Percentiles rank a stretch among this genome's conserved stretches.
These are phyloP conservation scores for Podaxis sp. DNA, from an alignment of 768 basidiomycete genomes.

Conservation along the genomic window DNA sequence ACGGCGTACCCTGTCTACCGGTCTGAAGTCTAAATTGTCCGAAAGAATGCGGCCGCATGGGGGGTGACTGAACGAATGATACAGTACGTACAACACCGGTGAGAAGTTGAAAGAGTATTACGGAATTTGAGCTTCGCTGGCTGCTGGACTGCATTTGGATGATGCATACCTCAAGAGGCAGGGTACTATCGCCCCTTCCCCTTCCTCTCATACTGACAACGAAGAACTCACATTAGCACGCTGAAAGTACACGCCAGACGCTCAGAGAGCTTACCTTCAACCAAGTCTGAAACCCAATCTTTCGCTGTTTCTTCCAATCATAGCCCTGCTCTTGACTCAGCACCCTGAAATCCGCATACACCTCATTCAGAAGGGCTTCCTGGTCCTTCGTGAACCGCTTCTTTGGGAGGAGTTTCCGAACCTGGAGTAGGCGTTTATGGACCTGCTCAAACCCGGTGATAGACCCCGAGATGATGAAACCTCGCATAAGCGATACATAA, in stretches of 20 bases:
- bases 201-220: not conserved
- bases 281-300: not conserved
- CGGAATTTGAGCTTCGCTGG: too few relatives aligned
- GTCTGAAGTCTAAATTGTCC: too few relatives aligned
- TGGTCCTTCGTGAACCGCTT: slow-evolving; percentile 17
- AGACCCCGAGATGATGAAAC: slow-evolving; percentile 32
- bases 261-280: not conserved
- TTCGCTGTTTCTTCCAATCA: slow-evolving; percentile 9
- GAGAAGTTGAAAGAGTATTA: too few relatives aligned
- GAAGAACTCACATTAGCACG: not conserved
- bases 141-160: too few relatives aligned
- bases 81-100: too few relatives aligned
- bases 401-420: slow-evolving; percentile 25
- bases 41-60: too few relatives aligned
- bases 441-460: slow-evolving; percentile 32
- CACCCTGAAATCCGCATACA: slow-evolving; percentile 8
- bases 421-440: slow-evolving; percentile 21
- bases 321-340: not conserved
- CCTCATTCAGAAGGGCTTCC: slow-evolving; percentile 10
- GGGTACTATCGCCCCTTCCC: not conserved
- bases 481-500: slow-evolving; percentile 38
- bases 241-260: not conserved
- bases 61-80: too few relatives aligned
- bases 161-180: not conserved
- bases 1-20: not conserved